Evolutionary conservation across 164 flowering plant genomes (phyloP).

Genomic region (Vitis cinerea): DNA sequence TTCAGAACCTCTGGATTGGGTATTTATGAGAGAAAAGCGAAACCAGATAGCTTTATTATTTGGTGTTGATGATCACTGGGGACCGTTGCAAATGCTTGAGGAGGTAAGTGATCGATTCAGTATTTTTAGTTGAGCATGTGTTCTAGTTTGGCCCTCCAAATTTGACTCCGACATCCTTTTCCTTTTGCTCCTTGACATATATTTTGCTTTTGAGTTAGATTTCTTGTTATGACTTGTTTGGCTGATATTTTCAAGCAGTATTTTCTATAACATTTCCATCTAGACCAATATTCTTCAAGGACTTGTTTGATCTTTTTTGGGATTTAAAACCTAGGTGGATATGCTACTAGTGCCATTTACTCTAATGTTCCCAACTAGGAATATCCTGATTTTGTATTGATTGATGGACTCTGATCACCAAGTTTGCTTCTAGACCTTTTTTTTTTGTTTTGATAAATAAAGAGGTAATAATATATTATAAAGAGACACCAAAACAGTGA

Average conservation of each 20-base stretch:
- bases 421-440: too few species aligned
- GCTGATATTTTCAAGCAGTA: background rate
- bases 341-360: too few species aligned
- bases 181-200: background rate
- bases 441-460: too few species aligned
- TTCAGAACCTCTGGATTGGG: slow-evolving; percentile 76
- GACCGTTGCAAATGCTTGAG: slow-evolving; percentile 76
- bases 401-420: background rate
- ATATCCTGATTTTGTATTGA: too few species aligned
- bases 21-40: slow-evolving; percentile 54
- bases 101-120: slow-evolving; percentile 47
- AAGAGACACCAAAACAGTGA: too few species aligned
- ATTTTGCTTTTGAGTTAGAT: background rate
- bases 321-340: too few species aligned
- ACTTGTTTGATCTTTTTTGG: too few species aligned
- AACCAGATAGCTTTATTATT: slow-evolving; percentile 67
- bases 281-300: too few species aligned
- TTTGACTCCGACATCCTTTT: background rate
- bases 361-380: too few species aligned
- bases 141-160: background rate
- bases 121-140: background rate
- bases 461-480: too few species aligned
- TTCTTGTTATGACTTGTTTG: background rate
- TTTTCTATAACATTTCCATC: background rate
- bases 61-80: slow-evolving; percentile 95